Conservation (phyloP, 495 filamentous ascomycete species). For the Aspergillus conjunctus region DNA sequence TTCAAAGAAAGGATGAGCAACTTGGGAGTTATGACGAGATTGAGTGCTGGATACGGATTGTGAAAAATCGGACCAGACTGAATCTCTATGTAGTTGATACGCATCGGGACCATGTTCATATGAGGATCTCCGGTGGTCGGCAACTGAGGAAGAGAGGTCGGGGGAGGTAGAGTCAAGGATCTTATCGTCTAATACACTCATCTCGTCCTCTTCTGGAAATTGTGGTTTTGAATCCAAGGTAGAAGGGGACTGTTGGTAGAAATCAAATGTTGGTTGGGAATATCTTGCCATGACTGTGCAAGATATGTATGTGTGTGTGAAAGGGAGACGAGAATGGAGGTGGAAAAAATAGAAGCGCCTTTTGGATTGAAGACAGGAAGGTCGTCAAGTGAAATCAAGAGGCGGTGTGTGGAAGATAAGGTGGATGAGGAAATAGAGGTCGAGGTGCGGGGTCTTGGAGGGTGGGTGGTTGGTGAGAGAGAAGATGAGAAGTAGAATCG, state of each 20-base stretch:
- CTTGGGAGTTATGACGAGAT: constrained; percentile 43
- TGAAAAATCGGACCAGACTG: constrained; percentile 74
- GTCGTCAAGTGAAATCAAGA: constrained; percentile 14
- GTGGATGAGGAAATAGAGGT: constrained; percentile 15
- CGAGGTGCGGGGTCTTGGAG: constrained; percentile 20
- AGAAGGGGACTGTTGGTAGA: constrained; percentile 63
- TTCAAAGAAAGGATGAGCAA: constrained; percentile 40
- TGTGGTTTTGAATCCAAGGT: constrained; percentile 63
- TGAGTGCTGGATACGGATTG: constrained; percentile 46
- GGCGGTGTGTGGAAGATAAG: constrained; percentile 27
- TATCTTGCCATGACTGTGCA: constrained; percentile 46
- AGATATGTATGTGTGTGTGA: constrained; percentile 32
- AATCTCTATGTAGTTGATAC: constrained; percentile 74
- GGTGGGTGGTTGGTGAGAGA: constrained; percentile 24
- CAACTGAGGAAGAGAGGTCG: constrained; percentile 66
- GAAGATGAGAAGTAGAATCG: constrained; percentile 12
- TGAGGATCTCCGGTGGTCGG: constrained; percentile 64
- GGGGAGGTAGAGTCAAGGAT: constrained; percentile 74
- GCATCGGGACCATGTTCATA: constrained; percentile 68
- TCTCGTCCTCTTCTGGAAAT: constrained; percentile 78
- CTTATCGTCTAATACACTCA: constrained; percentile 80
- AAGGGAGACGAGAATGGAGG: constrained; percentile 17
- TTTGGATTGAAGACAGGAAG: no score
- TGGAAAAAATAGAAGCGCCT: constrained; percentile 30
- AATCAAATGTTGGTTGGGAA: constrained; percentile 54